Evolutionary conservation across 73 alveolate species (phyloP).

Genomic region (Paramecium octaurelia): DNA sequence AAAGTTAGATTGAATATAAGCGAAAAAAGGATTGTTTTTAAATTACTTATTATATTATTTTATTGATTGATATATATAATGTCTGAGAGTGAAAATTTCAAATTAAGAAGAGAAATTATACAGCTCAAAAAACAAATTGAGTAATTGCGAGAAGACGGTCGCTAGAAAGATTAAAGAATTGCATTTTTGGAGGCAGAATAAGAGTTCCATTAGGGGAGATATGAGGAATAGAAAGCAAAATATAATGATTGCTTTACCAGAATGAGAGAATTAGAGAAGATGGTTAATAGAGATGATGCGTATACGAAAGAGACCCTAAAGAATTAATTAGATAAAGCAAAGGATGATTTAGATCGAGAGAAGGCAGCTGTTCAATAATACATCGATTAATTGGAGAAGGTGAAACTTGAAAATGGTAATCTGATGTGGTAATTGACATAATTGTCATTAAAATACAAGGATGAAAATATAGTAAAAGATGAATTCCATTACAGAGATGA

Average conservation of each 20-base stretch:
- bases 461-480: neutral
- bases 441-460: neutral
- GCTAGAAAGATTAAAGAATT: neutral
- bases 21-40: neutral
- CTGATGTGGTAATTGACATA: neutral
- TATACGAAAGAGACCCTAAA: neutral
- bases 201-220: neutral
- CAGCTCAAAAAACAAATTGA: neutral
- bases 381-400: neutral
- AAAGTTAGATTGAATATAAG: neutral
- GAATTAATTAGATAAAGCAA: neutral
- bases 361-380: neutral
- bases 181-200: conserved; percentile 20
- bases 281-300: conserved; percentile 21
- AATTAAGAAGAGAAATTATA: neutral
- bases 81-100: conserved; percentile 23
- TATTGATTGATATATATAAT: neutral
- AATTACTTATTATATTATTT: neutral
- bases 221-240: conserved; percentile 14
- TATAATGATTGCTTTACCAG: neutral
- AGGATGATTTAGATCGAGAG: neutral
- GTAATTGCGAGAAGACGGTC: neutral
- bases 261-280: conserved; percentile 7
- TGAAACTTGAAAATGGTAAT: conserved; percentile 4
- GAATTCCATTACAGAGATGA: conserved; percentile 50